Evolutionary conservation across 2,329 filamentous ascomycete species (phyloP).

Genomic region (Xylariomycetidae sp.): DNA sequence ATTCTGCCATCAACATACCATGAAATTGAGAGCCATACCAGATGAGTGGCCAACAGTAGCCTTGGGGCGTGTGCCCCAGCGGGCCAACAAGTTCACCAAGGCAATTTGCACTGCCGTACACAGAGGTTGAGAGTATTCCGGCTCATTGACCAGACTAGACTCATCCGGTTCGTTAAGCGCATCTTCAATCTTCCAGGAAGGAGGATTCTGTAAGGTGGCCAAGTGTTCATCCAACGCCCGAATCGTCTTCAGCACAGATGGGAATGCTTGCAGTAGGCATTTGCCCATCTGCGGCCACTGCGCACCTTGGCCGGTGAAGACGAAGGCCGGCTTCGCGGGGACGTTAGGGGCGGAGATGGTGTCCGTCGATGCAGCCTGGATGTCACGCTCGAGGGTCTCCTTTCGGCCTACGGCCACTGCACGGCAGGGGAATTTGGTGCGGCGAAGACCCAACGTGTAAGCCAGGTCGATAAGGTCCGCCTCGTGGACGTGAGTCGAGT

Average conservation of each 20-base stretch:
- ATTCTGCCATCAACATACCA: too few species aligned
- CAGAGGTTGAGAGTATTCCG: background rate
- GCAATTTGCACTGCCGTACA: slow-evolving; percentile 3
- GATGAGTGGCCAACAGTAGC: slow-evolving; percentile 2
- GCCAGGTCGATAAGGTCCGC: background rate
- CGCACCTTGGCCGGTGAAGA: background rate
- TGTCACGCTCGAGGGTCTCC: background rate
- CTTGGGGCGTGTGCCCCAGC: background rate
- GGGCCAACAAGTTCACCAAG: background rate
- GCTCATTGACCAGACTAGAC: background rate
- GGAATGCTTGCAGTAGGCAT: background rate
- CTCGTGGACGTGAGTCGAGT: background rate
- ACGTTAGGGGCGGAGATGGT: slow-evolving; percentile 5
- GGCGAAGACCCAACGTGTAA: background rate
- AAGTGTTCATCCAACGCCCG: background rate
- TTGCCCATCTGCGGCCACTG: background rate
- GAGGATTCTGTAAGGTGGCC: background rate
- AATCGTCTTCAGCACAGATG: background rate
- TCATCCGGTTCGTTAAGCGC: background rate
- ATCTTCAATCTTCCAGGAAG: background rate
- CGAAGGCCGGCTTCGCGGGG: slow-evolving; percentile 5
- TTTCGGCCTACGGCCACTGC: background rate
- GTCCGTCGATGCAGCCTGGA: background rate
- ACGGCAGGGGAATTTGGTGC: background rate
- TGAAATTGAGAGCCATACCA: too few species aligned